Evolutionary conservation across 306 rosid genomes (phyloP), one percentile per base, ranked within the genome.

Genomic region (Astragalus membranaceus): DNA sequence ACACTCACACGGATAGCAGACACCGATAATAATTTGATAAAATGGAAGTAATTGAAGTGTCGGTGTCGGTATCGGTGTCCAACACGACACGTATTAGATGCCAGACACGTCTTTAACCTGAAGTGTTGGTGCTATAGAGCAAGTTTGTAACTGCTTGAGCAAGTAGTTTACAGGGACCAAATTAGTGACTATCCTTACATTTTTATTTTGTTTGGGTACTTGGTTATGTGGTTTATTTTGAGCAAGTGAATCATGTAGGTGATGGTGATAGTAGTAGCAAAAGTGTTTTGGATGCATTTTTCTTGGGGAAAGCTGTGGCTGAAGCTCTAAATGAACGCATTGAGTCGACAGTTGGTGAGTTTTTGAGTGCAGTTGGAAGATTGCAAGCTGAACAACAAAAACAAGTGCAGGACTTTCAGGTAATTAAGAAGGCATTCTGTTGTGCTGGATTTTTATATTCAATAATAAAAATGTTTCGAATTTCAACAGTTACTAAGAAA

Each of bases 301-400:
- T 94, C 92, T 75, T 94, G 81, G 99, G 99, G 46, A 94, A 91
- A 72, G 99, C 99, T 78, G 52, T 94, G 4, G 99, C 95, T 9
- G 99, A 94, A 80, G 92, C 95, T 49, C 41, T 94, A 59, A 91
- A 88, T 32, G 97, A 94, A 80, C 92, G 99, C 10, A 69, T 94
- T 16, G 99, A 94, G 80, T 94, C 99, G 9, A 67, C 87, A 12
- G 82, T 94, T 8, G 99, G 99, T 2, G 99, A 91, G 85, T 5
- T 94, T 49, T 82, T 91, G 64, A 80, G 97, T 64, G 30, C 85
- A 29, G 77, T 94, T 75, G 96, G 99, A 63, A 89, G 89, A 86
- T 71, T 89, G 76, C 99, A 94, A 85, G 88, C 99, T 47, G 99
- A 94, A 83, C 96, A 85, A 76, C 96, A 89, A 74, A 91, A 79